Percentiles rank a stretch among this genome's conserved stretches.
Conservation (phyloP, 352 stramenopile species). For the Phytopythium ostracodes region DNA sequence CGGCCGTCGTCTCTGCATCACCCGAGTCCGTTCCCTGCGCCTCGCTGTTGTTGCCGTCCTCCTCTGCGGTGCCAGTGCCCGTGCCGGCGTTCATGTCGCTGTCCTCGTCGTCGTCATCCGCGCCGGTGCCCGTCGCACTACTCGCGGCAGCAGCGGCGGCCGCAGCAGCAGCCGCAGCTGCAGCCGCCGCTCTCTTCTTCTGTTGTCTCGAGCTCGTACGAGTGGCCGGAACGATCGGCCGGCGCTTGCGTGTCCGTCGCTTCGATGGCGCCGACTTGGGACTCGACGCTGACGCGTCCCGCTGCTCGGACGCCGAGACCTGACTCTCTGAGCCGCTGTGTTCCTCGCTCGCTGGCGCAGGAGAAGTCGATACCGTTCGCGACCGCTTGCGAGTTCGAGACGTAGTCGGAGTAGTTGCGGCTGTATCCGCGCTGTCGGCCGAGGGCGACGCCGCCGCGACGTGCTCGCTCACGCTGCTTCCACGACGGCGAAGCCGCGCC, state of each 20-base stretch:
- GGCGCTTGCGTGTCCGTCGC: slow-evolving; percentile 37
- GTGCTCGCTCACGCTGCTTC: slow-evolving; percentile 37
- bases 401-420: slow-evolving; percentile 13
- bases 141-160: slow-evolving; percentile 13
- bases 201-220: slow-evolving; percentile 64
- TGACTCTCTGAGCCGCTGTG: slow-evolving; percentile 61
- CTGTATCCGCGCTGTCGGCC: slow-evolving; percentile 8
- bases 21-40: background rate
- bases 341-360: slow-evolving; percentile 39
- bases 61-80: slow-evolving; percentile 11
- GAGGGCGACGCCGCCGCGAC: slow-evolving; percentile 9
- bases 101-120: slow-evolving; percentile 30
- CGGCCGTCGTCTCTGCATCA: background rate
- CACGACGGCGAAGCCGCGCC: slow-evolving; percentile 43
- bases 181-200: slow-evolving; percentile 42
- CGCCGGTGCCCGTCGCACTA: slow-evolving; percentile 19
- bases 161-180: slow-evolving; percentile 27
- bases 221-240: slow-evolving; percentile 43
- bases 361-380: slow-evolving; percentile 19
- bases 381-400: slow-evolving; percentile 35
- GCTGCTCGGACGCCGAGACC: slow-evolving; percentile 39
- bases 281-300: slow-evolving; percentile 7
- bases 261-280: slow-evolving; percentile 21
- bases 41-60: slow-evolving; percentile 23
- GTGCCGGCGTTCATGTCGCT: slow-evolving; percentile 17